Conservation (phyloP, 2,329 filamentous ascomycete genomes). For the Claviceps sorghi region DNA sequence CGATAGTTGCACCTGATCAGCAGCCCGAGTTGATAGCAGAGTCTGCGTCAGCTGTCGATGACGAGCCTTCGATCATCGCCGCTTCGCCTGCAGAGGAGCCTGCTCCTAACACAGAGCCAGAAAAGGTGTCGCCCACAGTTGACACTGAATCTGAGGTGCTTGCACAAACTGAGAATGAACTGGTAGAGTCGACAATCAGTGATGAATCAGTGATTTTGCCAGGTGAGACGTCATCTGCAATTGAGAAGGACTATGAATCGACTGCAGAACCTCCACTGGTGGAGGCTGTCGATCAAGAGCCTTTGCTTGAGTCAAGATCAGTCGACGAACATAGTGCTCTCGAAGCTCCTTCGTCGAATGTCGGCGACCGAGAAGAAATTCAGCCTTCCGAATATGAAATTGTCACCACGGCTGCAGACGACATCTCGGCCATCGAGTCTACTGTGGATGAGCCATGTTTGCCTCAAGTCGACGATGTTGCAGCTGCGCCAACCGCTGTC, state of each 20-base stretch:
- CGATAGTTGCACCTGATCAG: background rate
- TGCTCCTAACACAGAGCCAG: background rate
- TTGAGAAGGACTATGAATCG: background rate
- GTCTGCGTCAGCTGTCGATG: background rate
- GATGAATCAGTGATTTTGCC: too few relatives aligned
- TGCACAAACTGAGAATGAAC: background rate
- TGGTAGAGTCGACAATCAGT: too few relatives aligned
- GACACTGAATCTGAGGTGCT: background rate
- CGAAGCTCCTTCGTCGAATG: background rate
- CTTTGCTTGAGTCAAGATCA: too few relatives aligned
- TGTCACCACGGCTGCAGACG: background rate
- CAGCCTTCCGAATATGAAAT: background rate
- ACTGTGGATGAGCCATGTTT: background rate
- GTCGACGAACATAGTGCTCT: background rate
- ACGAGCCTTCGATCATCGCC: background rate
- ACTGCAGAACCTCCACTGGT: background rate
- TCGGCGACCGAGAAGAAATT: background rate
- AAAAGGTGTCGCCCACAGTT: background rate
- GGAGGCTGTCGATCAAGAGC: background rate
- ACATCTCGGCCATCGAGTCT: background rate
- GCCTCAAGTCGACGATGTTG: background rate
- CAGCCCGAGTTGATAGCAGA: background rate
- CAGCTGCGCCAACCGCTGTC: background rate
- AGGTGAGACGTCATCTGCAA: too few relatives aligned
- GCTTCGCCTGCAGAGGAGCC: background rate